Evolutionary conservation across 495 filamentous ascomycete genomes (phyloP).

Genomic region (Aspergillus taichungensis): DNA sequence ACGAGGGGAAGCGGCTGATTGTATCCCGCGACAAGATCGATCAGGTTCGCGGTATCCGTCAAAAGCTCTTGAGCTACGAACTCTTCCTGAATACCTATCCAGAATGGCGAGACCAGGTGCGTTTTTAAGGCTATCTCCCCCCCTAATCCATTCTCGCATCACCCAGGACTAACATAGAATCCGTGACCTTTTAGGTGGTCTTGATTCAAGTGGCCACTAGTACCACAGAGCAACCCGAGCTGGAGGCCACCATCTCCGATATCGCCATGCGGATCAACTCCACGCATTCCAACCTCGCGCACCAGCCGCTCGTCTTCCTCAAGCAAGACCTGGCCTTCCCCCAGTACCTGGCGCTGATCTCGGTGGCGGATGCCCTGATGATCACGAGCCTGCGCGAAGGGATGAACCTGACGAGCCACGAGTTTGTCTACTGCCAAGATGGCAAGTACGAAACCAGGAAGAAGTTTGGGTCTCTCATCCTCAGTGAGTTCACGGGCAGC

Average conservation of each 20-base stretch:
- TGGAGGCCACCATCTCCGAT: constrained; percentile 78
- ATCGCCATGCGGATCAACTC: constrained; percentile 92
- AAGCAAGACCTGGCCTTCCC: constrained; percentile 87
- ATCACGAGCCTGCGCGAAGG: constrained; percentile 89
- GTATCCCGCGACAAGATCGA: constrained; percentile 91
- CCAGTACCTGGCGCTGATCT: constrained; percentile 82
- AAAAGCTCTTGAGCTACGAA: constrained; percentile 88
- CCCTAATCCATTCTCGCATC: not conserved
- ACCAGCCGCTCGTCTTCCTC: constrained; percentile 87
- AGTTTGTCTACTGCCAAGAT: constrained; percentile 89
- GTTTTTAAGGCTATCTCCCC: not conserved
- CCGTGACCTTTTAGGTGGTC: constrained; percentile 47
- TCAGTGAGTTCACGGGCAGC: constrained; percentile 90
- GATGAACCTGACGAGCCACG: constrained; percentile 90
- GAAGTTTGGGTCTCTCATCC: constrained; percentile 77
- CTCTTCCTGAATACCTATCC: constrained; percentile 89
- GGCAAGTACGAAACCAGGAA: constrained; percentile 56
- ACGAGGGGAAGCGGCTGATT: constrained; percentile 77
- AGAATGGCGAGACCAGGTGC: constrained; percentile 68
- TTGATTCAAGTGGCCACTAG: constrained; percentile 90
- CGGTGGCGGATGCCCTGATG: constrained; percentile 82
- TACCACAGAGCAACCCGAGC: constrained; percentile 73
- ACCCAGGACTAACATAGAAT: not conserved
- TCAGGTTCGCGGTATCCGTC: constrained; percentile 77
- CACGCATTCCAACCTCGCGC: constrained; percentile 73